Percentiles rank a stretch among this genome's conserved stretches.
These are phyloP conservation scores for Zoysia pacifica DNA, from an alignment of 176 grass and related monocot species.

Conservation along the genomic window DNA sequence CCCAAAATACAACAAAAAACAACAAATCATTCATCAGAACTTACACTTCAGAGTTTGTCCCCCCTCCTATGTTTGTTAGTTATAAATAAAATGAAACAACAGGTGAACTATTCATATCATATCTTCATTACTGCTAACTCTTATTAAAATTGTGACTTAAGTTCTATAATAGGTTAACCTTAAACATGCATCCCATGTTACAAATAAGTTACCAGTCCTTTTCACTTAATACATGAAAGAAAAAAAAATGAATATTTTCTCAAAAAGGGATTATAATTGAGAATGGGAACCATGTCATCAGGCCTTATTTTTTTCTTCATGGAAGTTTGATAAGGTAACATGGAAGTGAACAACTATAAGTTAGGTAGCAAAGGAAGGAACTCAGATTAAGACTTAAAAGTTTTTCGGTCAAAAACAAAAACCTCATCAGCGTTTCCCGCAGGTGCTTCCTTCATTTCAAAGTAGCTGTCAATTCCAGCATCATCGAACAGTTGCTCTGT, in stretches of 20 bases:
- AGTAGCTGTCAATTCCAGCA: conserved; percentile 85
- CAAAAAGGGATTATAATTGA: background rate
- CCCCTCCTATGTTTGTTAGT: background rate
- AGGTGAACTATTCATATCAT: background rate
- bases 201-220: background rate
- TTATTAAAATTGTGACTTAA: background rate
- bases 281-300: background rate
- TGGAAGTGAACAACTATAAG: conserved; percentile 14
- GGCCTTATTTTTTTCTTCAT: background rate
- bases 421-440: conserved; percentile 70
- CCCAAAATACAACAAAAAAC: background rate
- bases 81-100: background rate
- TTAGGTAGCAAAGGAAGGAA: background rate
- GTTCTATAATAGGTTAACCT: conserved; percentile 5
- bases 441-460: conserved; percentile 68
- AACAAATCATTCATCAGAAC: background rate
- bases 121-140: background rate
- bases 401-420: conserved; percentile 15
- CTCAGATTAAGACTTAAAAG: background rate
- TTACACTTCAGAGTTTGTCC: background rate
- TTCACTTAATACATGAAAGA: background rate
- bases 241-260: background rate
- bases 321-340: background rate
- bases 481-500: conserved; percentile 89
- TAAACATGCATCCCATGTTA: background rate